Evolutionary conservation across 2,329 filamentous ascomycete species (phyloP), one percentile per base, ranked within the genome.

Genomic region (Epichloe festucae): DNA sequence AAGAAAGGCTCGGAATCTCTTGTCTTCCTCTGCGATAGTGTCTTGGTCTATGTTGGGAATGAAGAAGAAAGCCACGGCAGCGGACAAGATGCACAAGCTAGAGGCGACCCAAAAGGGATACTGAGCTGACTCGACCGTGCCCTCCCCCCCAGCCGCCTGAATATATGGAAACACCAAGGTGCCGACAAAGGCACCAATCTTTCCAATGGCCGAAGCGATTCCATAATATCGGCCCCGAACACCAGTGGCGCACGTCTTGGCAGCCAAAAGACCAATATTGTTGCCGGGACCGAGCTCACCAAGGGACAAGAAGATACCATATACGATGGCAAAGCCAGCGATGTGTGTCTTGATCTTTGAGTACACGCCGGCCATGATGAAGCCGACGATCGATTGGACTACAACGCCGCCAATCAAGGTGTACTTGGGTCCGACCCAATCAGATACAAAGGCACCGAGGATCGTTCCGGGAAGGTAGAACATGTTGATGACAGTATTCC

Each of bases 21-120:
- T 62, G 61, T 96, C 89, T 66, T 96, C 90, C 15, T 76, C 62
- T 1, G 82, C 78, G 55, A 96, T 94, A 0, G 88, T 95, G 60
- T 95, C 85, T 69, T 94, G 77, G n/a, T 82, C 82, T 54, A 96
- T 85, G 46, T 87, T 70, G 0, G 90, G 90, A 48, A 95, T 67
- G 53, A 78, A 76, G 59, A 89, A 78, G 8, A 85, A 70, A 1
- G 73, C 59, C 11, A 71, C 64, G 5, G 38, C 67, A 0, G 87
- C 88, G 2, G 82, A 84, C 47, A 95, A 72, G n/a, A 94, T 67
- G 58, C 87, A 93, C 51, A 95, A 67, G 23, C 78, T 73, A 40
- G 83, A 85, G 2, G 83, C 84, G n/a, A 96, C 87, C 66, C 82
- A 95, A 70, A 95, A 96, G 0, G 89, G 89, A 58, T 94, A 89